Percentiles rank a stretch among this genome's conserved stretches.
These are phyloP conservation scores for Xylaria polymorpha DNA, from an alignment of 2,329 filamentous ascomycete species.

Conservation along the genomic window DNA sequence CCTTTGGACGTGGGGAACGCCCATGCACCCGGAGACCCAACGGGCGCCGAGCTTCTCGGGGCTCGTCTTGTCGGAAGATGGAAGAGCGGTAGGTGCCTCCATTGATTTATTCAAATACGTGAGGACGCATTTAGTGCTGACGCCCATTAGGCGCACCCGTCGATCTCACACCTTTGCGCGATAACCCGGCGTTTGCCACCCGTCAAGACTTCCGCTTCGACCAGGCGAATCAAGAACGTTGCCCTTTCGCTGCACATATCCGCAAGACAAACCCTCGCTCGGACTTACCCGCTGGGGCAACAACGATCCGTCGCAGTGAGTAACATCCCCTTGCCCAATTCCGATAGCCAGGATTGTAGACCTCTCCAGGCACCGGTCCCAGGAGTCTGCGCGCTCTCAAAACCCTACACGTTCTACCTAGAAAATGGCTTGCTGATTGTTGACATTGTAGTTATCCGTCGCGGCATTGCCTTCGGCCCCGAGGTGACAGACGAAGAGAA, in stretches of 20 bases:
- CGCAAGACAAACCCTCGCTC: conserved; percentile 60
- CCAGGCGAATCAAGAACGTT: conserved; percentile 50
- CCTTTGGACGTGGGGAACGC: conserved; percentile 18
- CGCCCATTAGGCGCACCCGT: conserved; percentile 50
- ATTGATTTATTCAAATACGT: too few relatives aligned
- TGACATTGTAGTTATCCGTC: conserved; percentile 51
- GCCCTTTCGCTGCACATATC: conserved; percentile 60
- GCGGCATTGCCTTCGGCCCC: conserved; percentile 57
- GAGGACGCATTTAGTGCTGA: neutral
- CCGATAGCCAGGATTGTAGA: neutral
- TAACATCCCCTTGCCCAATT: neutral
- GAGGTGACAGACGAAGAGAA: conserved; percentile 53
- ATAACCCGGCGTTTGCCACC: conserved; percentile 49
- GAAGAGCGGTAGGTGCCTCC: conserved; percentile 48
- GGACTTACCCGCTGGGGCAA: conserved; percentile 48
- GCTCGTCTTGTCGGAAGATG: conserved; percentile 58
- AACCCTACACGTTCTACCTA: neutral
- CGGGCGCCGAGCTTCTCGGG: conserved; percentile 53
- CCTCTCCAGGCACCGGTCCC: neutral
- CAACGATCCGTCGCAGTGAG: conserved; percentile 47
- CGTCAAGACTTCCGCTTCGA: conserved; percentile 55
- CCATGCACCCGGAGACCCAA: conserved; percentile 38
- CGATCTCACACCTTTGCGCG: conserved; percentile 47
- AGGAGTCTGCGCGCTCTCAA: neutral
- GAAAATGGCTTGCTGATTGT: conserved; percentile 7